Evolutionary conservation across 2,329 filamentous ascomycete species (phyloP).

Genomic region (Exophiala sideris): DNA sequence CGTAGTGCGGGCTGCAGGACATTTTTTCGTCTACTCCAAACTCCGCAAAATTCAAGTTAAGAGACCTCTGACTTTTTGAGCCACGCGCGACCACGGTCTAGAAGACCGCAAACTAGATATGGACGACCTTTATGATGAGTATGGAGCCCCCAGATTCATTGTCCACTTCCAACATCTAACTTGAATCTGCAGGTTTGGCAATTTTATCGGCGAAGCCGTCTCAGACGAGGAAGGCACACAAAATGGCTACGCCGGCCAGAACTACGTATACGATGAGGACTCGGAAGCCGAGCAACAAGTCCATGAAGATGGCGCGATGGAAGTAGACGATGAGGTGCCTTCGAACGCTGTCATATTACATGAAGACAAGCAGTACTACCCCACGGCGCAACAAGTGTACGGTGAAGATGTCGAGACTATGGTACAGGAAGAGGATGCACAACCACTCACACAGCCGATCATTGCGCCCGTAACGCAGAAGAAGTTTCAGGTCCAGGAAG

Average conservation of each 20-base stretch:
- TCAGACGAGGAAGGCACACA: constrained; percentile 83
- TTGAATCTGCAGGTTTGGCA: constrained; percentile 70
- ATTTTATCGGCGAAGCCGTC: constrained; percentile 93
- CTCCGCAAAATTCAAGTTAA: background rate
- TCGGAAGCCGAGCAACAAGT: constrained; percentile 60
- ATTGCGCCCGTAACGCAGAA: constrained; percentile 90
- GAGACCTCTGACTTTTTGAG: constrained; percentile 11
- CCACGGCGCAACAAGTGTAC: constrained; percentile 94
- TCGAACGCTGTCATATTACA: constrained; percentile 97
- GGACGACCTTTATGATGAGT: constrained; percentile 78
- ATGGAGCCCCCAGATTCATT: constrained; percentile 24
- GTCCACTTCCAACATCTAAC: background rate
- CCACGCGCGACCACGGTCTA: background rate
- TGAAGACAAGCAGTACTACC: constrained; percentile 99
- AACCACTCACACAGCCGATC: constrained; percentile 87
- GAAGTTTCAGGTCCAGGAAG: constrained; percentile 92
- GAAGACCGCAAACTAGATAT: constrained; percentile 1
- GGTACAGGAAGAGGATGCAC: constrained; percentile 95
- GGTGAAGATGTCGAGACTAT: constrained; percentile 90
- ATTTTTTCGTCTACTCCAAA: constrained; percentile 14
- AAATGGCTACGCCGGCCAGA: constrained; percentile 71
- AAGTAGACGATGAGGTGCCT: constrained; percentile 83
- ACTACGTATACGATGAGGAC: constrained; percentile 74
- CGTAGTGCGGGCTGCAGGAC: constrained; percentile 1
- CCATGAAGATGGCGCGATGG: constrained; percentile 76